Percentiles rank a stretch among this genome's conserved stretches.
phyloP scores from a whole-genome alignment of 2,329 filamentous ascomycete genomes.

The Colletotrichum magnum region DNA sequence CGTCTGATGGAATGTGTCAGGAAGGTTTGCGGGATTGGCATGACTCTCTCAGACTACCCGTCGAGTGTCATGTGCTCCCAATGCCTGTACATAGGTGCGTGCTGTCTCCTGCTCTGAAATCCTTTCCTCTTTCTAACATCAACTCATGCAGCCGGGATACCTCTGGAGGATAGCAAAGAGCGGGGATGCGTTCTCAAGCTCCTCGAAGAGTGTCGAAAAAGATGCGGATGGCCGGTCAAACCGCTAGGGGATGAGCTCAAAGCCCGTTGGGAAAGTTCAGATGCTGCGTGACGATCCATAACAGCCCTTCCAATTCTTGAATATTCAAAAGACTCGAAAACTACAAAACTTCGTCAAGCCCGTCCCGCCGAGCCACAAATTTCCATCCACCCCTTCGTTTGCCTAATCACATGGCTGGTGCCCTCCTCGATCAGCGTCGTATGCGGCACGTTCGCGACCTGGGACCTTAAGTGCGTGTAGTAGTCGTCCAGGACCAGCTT shows the following conservation, averaged over 20 bases:
- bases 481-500: conserved; percentile 57
- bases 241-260: conserved; percentile 30
- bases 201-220: conserved; percentile 20
- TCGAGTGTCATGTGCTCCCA: conserved; percentile 46
- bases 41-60: conserved; percentile 43
- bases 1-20: conserved; percentile 42
- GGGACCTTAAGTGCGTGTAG: conserved; percentile 53
- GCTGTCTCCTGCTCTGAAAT: no score
- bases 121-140: not conserved
- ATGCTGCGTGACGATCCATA: not conserved
- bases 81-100: conserved; percentile 42
- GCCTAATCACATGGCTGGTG: conserved; percentile 46
- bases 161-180: conserved; percentile 19
- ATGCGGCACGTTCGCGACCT: conserved; percentile 47
- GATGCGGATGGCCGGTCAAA: conserved; percentile 32
- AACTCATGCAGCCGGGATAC: conserved; percentile 24
- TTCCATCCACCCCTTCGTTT: conserved; percentile 32
- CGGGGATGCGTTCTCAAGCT: conserved; percentile 11
- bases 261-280: conserved; percentile 15
- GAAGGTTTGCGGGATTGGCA: conserved; percentile 44
- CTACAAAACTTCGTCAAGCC: not conserved
- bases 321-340: no score
- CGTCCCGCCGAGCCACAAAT: conserved; percentile 26
- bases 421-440: conserved; percentile 56
- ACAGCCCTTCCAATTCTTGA: no score